These are phyloP conservation scores for Penicillium sp. DNA, from an alignment of 2,329 filamentous ascomycete species.

Conservation along the genomic window DNA sequence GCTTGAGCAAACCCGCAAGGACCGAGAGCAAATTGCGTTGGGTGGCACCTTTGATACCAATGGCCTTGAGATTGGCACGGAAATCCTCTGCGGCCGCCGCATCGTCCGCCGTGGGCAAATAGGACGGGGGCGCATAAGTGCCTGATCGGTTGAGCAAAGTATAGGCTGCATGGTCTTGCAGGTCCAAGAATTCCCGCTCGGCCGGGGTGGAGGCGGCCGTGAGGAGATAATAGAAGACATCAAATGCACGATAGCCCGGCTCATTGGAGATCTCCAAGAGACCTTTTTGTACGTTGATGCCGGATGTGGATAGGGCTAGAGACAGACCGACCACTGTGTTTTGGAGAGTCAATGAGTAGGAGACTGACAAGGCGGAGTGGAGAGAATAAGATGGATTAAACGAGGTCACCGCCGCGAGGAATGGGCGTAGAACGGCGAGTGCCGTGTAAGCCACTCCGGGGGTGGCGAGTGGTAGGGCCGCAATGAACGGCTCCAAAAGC, in stretches of 20 bases:
- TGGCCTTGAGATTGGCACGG: slow-evolving; percentile 76
- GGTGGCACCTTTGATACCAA: slow-evolving; percentile 85
- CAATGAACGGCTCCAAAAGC: slow-evolving; percentile 74
- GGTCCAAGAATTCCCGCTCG: slow-evolving; percentile 81
- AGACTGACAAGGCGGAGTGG: slow-evolving; percentile 75
- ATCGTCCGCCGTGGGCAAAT: slow-evolving; percentile 89
- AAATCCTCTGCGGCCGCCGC: slow-evolving; percentile 91
- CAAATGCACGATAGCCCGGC: slow-evolving; percentile 83
- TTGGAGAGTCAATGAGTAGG: slow-evolving; percentile 74
- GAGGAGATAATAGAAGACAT: slow-evolving; percentile 95
- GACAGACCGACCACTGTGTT: slow-evolving; percentile 74
- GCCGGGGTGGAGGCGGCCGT: slow-evolving; percentile 85
- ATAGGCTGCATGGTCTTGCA: slow-evolving; percentile 75
- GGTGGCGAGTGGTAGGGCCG: slow-evolving; percentile 73
- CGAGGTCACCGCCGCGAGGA: slow-evolving; percentile 82
- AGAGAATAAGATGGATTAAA: slow-evolving; percentile 81
- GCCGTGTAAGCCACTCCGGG: slow-evolving; percentile 74
- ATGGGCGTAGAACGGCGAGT: slow-evolving; percentile 77
- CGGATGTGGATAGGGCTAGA: slow-evolving; percentile 77
- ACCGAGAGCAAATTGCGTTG: slow-evolving; percentile 82
- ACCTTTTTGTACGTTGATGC: slow-evolving; percentile 78
- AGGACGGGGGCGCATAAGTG: slow-evolving; percentile 81
- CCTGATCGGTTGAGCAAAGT: slow-evolving; percentile 74
- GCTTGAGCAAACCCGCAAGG: slow-evolving; percentile 80
- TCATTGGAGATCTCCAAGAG: slow-evolving; percentile 77